Percentiles rank a stretch among this genome's conserved stretches.
Conservation (phyloP, 768 basidiomycete genomes). For the Boletus sp. region DNA sequence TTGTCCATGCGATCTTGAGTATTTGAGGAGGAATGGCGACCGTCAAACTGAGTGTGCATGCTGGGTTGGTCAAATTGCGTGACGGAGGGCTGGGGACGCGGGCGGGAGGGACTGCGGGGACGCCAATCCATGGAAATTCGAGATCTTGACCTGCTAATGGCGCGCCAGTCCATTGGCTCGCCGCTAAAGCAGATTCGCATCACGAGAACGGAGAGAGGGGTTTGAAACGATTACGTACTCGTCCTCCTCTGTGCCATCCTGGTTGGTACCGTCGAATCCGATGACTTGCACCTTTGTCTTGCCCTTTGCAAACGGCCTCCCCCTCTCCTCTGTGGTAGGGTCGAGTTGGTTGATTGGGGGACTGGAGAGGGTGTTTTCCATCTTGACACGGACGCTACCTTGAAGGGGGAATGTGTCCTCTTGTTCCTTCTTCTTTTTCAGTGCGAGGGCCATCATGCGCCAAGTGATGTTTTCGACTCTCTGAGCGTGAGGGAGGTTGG, state of each 20-base stretch:
- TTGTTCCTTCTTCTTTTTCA: conserved; percentile 85
- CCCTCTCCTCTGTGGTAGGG: conserved; percentile 48
- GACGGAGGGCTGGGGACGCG: conserved; percentile 61
- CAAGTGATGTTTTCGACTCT: conserved; percentile 98
- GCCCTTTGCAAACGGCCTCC: conserved; percentile 76
- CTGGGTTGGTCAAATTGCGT: conserved; percentile 45
- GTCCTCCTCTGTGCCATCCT: conserved; percentile 67
- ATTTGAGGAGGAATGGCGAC: conserved; percentile 44
- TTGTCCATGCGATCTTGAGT: conserved; percentile 24
- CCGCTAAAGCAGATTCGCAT: conserved; percentile 35
- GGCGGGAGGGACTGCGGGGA: conserved; percentile 72
- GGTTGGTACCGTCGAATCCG: conserved; percentile 75
- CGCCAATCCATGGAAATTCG: conserved; percentile 92
- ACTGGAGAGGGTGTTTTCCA: conserved; percentile 11
- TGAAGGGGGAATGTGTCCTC: conserved; percentile 35
- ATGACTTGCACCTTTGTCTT: conserved; percentile 74
- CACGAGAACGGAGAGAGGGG: conserved; percentile 20
- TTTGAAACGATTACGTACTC: conserved; percentile 53
- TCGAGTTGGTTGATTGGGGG: conserved; percentile 2
- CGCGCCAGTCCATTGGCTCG: conserved; percentile 89
- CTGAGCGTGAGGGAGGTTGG: conserved; percentile 85
- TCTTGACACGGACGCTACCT: conserved; percentile 19
- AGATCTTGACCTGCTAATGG: conserved; percentile 86
- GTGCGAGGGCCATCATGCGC: conserved; percentile 96
- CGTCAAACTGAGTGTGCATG: conserved; percentile 37